Conservation (phyloP, 78 protist genomes). For the Pelomyxa schiedti region DNA sequence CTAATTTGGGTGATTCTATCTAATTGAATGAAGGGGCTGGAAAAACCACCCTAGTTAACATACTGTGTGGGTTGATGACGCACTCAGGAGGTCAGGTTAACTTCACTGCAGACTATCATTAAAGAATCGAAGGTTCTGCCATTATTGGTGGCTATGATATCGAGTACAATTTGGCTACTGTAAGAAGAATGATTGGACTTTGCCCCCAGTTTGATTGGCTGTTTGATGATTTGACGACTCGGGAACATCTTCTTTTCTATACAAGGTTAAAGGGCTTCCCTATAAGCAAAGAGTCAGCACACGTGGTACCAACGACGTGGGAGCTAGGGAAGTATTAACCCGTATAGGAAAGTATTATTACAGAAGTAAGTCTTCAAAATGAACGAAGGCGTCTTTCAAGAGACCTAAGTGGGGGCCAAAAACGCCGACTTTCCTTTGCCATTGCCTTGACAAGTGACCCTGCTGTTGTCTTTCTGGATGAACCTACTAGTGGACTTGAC, state of each 20-base stretch:
- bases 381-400: too few species aligned
- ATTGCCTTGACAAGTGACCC: slow-evolving; percentile 42
- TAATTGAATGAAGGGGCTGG: slow-evolving; percentile 6
- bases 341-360: too few species aligned
- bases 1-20: not conserved
- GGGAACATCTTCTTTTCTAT: slow-evolving; percentile 29
- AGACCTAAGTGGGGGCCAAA: slow-evolving; percentile 55
- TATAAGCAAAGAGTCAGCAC: not conserved
- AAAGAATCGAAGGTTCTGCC: slow-evolving; percentile 22
- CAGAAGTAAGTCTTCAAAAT: too few species aligned
- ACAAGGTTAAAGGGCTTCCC: slow-evolving; percentile 11
- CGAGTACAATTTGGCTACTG: not conserved
- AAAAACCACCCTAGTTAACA: slow-evolving; percentile 12
- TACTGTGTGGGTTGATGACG: slow-evolving; percentile 6
- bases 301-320: too few species aligned
- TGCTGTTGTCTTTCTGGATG: slow-evolving; percentile 46
- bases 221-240: slow-evolving; percentile 14
- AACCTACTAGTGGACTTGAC: slow-evolving; percentile 63
- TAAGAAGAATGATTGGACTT: slow-evolving; percentile 15
- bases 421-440: slow-evolving; percentile 52
- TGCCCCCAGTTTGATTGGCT: slow-evolving; percentile 55
- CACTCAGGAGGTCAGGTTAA: too few species aligned
- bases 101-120: too few species aligned
- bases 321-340: too few species aligned
- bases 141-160: not conserved